Conservation (phyloP, 2,329 filamentous ascomycete species). For the Trichoderma sp. region DNA sequence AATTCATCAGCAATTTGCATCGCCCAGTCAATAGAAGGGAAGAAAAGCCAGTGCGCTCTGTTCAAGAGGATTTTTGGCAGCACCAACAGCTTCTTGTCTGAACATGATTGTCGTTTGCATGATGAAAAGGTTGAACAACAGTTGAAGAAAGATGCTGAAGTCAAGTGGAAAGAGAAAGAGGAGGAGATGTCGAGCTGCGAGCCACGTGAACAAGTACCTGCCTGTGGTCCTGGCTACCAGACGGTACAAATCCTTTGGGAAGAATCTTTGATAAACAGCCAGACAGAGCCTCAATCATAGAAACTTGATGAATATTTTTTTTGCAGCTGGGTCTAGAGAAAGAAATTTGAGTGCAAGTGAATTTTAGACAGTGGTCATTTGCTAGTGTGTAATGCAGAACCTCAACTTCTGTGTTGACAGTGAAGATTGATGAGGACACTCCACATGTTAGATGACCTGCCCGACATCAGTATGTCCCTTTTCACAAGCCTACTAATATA, state of each 20-base stretch:
- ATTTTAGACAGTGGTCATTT: too few species aligned
- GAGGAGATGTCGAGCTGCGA: background rate
- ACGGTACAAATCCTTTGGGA: background rate
- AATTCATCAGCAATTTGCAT: background rate
- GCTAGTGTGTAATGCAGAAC: background rate
- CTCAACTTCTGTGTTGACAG: background rate
- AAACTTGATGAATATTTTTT: too few species aligned
- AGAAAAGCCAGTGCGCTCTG: background rate
- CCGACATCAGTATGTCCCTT: background rate
- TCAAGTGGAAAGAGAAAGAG: background rate
- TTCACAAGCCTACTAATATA: background rate
- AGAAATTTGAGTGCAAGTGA: too few species aligned
- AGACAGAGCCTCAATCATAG: background rate
- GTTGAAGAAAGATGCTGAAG: background rate
- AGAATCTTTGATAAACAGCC: background rate
- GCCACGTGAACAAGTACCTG: background rate
- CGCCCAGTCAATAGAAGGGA: accelerated
- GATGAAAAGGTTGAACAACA: background rate
- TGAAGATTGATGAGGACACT: background rate
- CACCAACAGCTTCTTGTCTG: background rate
- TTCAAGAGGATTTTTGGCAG: background rate
- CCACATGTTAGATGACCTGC: too few species aligned
- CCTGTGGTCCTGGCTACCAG: background rate
- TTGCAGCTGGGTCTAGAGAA: too few species aligned
- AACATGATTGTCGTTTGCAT: background rate